A percentile compares a stretch with the other conserved stretches of the same genome.
Evolutionary conservation across 1,139 yeast genomes (phyloP).

Genomic region (Geotrichum fermentans): DNA sequence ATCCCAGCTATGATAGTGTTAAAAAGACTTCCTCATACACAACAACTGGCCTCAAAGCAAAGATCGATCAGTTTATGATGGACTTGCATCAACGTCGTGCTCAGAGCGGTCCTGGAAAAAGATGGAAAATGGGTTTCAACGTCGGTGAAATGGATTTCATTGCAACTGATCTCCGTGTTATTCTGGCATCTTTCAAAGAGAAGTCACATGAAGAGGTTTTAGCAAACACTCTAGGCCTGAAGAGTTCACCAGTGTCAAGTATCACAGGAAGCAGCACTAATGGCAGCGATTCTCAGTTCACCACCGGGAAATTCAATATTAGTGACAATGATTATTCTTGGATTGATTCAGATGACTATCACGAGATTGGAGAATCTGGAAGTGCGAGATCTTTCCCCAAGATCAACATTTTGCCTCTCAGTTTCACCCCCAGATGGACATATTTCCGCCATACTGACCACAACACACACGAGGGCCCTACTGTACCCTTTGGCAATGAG

Average conservation of each 20-base stretch:
- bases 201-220: conserved; percentile 42
- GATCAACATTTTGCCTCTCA: conserved; percentile 58
- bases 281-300: conserved; percentile 20
- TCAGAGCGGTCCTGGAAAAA: conserved; percentile 52
- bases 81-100: conserved; percentile 87
- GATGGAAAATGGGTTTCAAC: conserved; percentile 64
- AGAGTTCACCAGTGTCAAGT: conserved; percentile 24
- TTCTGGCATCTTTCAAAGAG: conserved; percentile 64
- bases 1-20: conserved; percentile 43
- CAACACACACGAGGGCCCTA: conserved; percentile 34
- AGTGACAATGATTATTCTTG: conserved; percentile 55
- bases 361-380: conserved; percentile 51
- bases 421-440: conserved; percentile 69
- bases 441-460: conserved; percentile 61
- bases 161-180: conserved; percentile 66
- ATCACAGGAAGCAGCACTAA: conserved; percentile 12
- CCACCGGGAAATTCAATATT: conserved; percentile 37
- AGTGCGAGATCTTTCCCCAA: conserved; percentile 49
- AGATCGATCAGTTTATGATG: conserved; percentile 57
- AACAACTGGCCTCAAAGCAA: conserved; percentile 76
- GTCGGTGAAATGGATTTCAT: conserved; percentile 71
- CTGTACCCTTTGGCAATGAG: conserved; percentile 61
- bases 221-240: conserved; percentile 35
- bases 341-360: conserved; percentile 78
- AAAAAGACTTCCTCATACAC: conserved; percentile 44